These are phyloP conservation scores for Aspergillus calidoustus DNA, from an alignment of 2,329 filamentous ascomycete genomes.

Conservation along the genomic window DNA sequence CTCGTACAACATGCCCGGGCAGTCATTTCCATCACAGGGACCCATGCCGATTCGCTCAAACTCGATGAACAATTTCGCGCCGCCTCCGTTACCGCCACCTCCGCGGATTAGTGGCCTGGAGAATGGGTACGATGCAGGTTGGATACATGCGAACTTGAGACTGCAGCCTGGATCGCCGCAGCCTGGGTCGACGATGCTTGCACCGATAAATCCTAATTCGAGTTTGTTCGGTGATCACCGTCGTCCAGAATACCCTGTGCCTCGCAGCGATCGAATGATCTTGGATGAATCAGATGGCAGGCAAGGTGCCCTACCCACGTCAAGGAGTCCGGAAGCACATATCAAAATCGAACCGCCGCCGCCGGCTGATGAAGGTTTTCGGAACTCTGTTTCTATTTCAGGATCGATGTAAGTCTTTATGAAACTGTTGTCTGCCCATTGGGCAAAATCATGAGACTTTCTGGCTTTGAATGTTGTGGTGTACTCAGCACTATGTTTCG, in stretches of 20 bases:
- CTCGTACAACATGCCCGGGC: constrained; percentile 47
- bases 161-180: constrained; percentile 54
- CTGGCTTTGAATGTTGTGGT: background rate
- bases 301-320: constrained; percentile 31
- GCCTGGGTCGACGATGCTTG: constrained; percentile 51
- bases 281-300: constrained; percentile 43
- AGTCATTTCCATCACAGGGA: constrained; percentile 49
- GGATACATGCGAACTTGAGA: constrained; percentile 65
- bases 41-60: constrained; percentile 68
- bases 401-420: constrained; percentile 40
- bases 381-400: constrained; percentile 36
- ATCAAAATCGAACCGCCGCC: constrained; percentile 42
- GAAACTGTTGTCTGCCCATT: background rate
- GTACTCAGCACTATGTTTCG: background rate
- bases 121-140: constrained; percentile 64
- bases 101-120: constrained; percentile 62
- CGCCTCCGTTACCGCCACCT: constrained; percentile 70
- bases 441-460: background rate
- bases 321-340: constrained; percentile 40
- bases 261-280: constrained; percentile 41
- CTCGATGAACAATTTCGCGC: constrained; percentile 51
- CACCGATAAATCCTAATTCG: constrained; percentile 55
- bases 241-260: constrained; percentile 39
- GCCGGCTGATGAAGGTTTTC: constrained; percentile 38
- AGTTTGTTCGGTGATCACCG: constrained; percentile 54